These are phyloP conservation scores for Fusarium temperatum DNA, from an alignment of 2,329 filamentous ascomycete species.

Conservation along the genomic window DNA sequence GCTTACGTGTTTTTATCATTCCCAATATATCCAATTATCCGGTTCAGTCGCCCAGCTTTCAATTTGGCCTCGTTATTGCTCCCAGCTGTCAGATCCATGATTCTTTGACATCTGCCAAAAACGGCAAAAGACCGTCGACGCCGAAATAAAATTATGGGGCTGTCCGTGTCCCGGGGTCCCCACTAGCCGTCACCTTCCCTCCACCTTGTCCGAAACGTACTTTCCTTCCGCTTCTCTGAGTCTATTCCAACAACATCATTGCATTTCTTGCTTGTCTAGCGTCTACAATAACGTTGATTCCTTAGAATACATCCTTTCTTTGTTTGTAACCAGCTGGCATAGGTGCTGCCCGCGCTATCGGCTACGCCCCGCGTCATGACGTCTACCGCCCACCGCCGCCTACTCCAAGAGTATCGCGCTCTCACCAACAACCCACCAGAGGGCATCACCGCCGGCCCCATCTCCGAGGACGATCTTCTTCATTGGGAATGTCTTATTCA, in stretches of 20 bases:
- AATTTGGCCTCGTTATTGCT: background rate
- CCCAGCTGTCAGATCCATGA: background rate
- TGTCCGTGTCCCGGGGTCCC: conserved; percentile 19
- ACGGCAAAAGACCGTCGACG: background rate
- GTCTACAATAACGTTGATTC: background rate
- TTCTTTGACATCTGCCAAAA: conserved; percentile 1
- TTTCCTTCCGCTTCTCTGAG: background rate
- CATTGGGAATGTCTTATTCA: conserved; percentile 97
- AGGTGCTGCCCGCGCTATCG: background rate
- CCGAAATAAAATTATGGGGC: background rate
- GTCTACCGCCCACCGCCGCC: conserved; percentile 76
- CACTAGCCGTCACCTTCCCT: conserved; percentile 28
- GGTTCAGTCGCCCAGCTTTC: background rate
- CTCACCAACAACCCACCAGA: conserved; percentile 96
- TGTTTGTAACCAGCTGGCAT: background rate
- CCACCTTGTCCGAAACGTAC: conserved; percentile 27
- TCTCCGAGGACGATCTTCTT: conserved; percentile 94
- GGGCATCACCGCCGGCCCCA: conserved; percentile 92
- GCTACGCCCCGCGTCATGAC: conserved; percentile 54
- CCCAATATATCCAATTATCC: background rate
- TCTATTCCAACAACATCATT: background rate
- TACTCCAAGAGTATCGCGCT: conserved; percentile 95
- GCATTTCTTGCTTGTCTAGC: background rate
- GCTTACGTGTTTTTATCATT: background rate
- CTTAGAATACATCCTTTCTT: background rate